Base-by-base conservation (phyloP, 257 asterid genomes). In the Plectranthus barbatus region DNA sequence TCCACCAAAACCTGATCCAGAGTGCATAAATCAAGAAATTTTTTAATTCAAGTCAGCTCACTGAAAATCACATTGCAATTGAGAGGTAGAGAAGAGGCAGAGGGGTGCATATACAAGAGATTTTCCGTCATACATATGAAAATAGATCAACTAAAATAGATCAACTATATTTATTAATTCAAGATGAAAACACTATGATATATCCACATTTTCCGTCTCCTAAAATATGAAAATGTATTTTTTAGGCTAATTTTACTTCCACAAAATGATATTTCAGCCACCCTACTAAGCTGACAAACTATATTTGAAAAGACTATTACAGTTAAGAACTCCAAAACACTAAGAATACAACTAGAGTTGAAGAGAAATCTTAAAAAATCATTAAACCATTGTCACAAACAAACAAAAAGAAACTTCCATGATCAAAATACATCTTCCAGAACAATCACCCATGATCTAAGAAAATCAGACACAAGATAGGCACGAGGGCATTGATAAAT, bases 1-100 rank as follows among this genome's bases (percentile, higher is more conserved):
- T 92, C 99, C 62, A 87, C 89, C 74, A 89, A 44, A 69, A 92
- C 80, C 97, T 92, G 88, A 67, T 69, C 74, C 76, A 62, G 29
- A 54, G 14, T 29, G 71, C 11, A 46, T 45, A 69, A 58, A 45
- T 48, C 13, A 54, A 51, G 60, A 55, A 44, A 1, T 26, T 20
- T 15, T 37, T 9, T 23, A 61, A 19, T 46, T 73, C 59, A 70
- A 23, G 44, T 47, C 14, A 34, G 59, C 63, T 15, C 39, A 36
- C 46, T 34, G 37, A 52, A 54, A 34, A 19, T 19, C 21, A 19
- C 18, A 63, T 7, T 7, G 52, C 24, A 7, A 50, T 50, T 57
- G 20, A 34, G 55, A 15, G 57, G 45, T 20, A 14, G 23, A 6
- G 47, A 17, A 9, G 34, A 4, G 62, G 55, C 5, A 11, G 31